Conservation (phyloP, 441 rosid genomes). For the Populus hybrid region DNA sequence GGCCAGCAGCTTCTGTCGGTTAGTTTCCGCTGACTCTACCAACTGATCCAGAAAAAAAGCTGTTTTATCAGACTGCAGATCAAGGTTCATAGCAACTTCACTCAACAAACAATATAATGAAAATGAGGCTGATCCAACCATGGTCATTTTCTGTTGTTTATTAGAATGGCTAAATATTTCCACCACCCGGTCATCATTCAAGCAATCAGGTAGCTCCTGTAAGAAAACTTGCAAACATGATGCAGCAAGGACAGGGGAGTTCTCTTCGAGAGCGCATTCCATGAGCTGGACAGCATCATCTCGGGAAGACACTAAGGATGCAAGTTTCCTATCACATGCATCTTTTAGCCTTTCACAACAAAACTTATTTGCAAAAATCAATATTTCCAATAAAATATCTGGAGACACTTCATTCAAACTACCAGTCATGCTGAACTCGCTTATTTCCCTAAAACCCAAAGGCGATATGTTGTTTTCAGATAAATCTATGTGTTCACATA, state of each 20-base stretch:
- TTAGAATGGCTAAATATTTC: constrained; percentile 53
- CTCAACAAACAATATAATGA: constrained; percentile 77
- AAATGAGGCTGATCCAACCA: constrained; percentile 82
- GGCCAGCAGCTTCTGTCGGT: constrained; percentile 68
- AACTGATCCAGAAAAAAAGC: constrained; percentile 37
- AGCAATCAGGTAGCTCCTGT: constrained; percentile 69
- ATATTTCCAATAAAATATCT: constrained; percentile 69
- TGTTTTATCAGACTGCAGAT: constrained; percentile 49
- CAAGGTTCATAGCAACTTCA: constrained; percentile 82
- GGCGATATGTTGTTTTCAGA: constrained; percentile 79
- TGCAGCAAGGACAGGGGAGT: constrained; percentile 72
- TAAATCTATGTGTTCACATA: constrained; percentile 73
- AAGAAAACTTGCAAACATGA: constrained; percentile 84
- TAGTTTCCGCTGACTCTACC: constrained; percentile 70
- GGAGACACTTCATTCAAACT: constrained; percentile 52
- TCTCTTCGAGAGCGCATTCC: constrained; percentile 85
- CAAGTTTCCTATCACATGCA: too few relatives aligned
- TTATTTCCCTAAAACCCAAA: constrained; percentile 62
- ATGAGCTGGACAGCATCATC: constrained; percentile 88
- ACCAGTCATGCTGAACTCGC: constrained; percentile 66
- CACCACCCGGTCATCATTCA: constrained; percentile 71
- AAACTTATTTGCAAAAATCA: constrained; percentile 78
- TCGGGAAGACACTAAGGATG: constrained; percentile 54
- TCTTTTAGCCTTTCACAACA: constrained; percentile 92
- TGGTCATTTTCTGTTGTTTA: constrained; percentile 53